These are phyloP conservation scores for Boletus speciosus DNA, from an alignment of 768 basidiomycete species.

Conservation along the genomic window DNA sequence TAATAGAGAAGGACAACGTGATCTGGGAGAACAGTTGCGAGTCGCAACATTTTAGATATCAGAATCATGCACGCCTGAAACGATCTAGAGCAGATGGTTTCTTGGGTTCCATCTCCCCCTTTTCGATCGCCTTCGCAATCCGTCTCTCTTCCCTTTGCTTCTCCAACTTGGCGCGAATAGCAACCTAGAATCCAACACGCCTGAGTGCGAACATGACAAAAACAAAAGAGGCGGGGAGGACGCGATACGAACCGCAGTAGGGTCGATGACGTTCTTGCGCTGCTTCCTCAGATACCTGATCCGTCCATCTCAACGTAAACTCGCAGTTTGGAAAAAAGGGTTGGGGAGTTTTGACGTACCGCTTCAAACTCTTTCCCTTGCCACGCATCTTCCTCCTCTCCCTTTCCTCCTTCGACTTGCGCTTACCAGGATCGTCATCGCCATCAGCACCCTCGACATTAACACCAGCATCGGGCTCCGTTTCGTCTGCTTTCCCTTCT, in stretches of 20 bases:
- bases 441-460: slow-evolving; percentile 33
- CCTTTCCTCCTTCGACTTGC: slow-evolving; percentile 26
- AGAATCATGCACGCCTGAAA: slow-evolving; percentile 27
- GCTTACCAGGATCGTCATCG: slow-evolving; percentile 32
- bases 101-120: slow-evolving; percentile 27
- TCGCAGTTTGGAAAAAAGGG: neutral
- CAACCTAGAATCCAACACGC: slow-evolving; percentile 34
- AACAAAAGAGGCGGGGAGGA: neutral
- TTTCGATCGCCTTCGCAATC: slow-evolving; percentile 33
- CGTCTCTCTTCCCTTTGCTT: slow-evolving; percentile 50
- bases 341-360: slow-evolving; percentile 35
- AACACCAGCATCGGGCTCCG: slow-evolving; percentile 40
- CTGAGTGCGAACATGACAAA: neutral
- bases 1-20: neutral
- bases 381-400: slow-evolving; percentile 85
- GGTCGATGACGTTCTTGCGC: slow-evolving; percentile 93
- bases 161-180: slow-evolving; percentile 64
- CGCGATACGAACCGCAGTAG: slow-evolving; percentile 51
- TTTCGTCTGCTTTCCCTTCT: slow-evolving; percentile 71
- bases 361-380: slow-evolving; percentile 80
- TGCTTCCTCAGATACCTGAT: slow-evolving; percentile 76
- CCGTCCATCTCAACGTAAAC: neutral
- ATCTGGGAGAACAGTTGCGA: neutral
- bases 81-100: slow-evolving; percentile 36
- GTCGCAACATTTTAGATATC: neutral